These are phyloP conservation scores for Penicillium taxi DNA, from an alignment of 495 filamentous ascomycete genomes.

Conservation along the genomic window DNA sequence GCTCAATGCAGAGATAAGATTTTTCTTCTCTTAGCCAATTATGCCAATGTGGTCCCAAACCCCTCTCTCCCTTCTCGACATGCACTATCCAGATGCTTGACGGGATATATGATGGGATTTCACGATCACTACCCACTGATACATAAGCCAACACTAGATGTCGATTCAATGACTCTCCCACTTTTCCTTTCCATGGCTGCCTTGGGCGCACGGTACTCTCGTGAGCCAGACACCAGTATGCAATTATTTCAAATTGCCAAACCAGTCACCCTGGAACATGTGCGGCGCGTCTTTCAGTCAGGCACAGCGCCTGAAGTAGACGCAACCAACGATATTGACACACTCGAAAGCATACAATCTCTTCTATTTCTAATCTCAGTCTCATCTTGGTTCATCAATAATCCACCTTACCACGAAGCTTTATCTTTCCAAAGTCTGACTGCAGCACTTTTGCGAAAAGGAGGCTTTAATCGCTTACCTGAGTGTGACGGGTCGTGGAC, in stretches of 20 bases:
- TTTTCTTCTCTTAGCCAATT: constrained; percentile 17
- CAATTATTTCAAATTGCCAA: constrained; percentile 43
- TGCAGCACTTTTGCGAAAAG: constrained; percentile 28
- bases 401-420: constrained; percentile 29
- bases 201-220: constrained; percentile 56
- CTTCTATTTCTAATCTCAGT: constrained; percentile 28
- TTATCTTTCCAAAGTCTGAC: constrained; percentile 28
- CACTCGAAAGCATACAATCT: constrained; percentile 27
- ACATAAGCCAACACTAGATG: constrained; percentile 54
- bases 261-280: constrained; percentile 31
- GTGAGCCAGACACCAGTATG: constrained; percentile 36
- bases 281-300: constrained; percentile 27
- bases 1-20: constrained; percentile 30
- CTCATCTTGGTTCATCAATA: constrained; percentile 30
- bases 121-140: constrained; percentile 63
- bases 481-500: constrained; percentile 29
- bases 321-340: constrained; percentile 18
- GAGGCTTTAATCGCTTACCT: constrained; percentile 28
- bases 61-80: constrained; percentile 45
- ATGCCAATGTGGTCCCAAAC: constrained; percentile 31
- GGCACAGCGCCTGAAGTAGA: constrained; percentile 12
- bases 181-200: constrained; percentile 56
- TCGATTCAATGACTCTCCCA: constrained; percentile 47
- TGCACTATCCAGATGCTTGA: constrained; percentile 56
- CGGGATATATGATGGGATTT: constrained; percentile 59